Base-by-base conservation (phyloP, 768 basidiomycete species). In the Rhizopogon vesiculosus region DNA sequence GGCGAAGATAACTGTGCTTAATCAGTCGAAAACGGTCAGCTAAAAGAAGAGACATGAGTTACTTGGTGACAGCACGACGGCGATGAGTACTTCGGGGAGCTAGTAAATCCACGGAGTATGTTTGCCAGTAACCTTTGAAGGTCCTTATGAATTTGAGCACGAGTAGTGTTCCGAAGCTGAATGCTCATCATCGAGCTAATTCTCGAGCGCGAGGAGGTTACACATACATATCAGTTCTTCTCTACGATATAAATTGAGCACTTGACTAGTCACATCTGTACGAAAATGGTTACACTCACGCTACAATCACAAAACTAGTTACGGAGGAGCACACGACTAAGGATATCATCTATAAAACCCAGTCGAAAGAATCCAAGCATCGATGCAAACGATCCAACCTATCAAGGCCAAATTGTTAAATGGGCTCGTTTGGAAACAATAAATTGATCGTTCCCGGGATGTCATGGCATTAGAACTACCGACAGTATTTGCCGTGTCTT, bases 171-270 rank as follows among this genome's bases (percentile, higher is more conserved):
- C 81, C 77, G 59, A 91, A 85, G 65, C 89, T 89, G 68, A 99
- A n/a, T n/a, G n/a, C 60, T 87, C 75, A 3, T 86, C 86, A 62
- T 86, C 80, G 10, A 81, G 50, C 16, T 66, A 42, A 53, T 78
- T 78, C 57, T 82, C 77, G 9, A 91, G 73, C 3, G 71, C 70
- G 6, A 73, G 72, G 25, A 98, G 78, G 25, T 94, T 94, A 45
- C 96, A 80, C 89, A 98, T 94, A 0, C 93, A 91, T 25, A 93
- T 85, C 16, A 94, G 74, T 66, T 94, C 90, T 69, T 90, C 88
- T 42, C 89, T 91, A 50, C 31, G 44, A 44, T 18, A 52, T 22
- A 13, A 35, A 7, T 13, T 12, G 33, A 41, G 7, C 35, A 52
- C 51, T 60, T 10, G 29, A 18, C 25, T 19, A 19, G 58, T 53